A percentile compares a stretch with the other conserved stretches of the same genome.
These are phyloP conservation scores for Colletotrichum neosansevieriae DNA, from an alignment of 2,329 filamentous ascomycete genomes.

Conservation along the genomic window DNA sequence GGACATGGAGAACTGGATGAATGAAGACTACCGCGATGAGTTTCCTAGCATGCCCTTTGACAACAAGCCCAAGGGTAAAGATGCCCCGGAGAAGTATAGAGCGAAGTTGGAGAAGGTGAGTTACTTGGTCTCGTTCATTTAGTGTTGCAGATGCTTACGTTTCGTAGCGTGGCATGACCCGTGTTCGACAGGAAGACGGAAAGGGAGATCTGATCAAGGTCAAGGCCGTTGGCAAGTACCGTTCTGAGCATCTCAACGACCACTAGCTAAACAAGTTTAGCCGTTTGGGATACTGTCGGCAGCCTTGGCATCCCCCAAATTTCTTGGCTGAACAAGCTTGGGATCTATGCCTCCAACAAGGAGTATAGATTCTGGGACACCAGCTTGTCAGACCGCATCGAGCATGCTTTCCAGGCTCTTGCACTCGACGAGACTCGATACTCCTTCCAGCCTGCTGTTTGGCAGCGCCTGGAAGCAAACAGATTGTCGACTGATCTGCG, in stretches of 20 bases:
- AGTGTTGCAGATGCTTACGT: neutral
- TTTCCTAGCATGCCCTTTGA: slow-evolving; percentile 61
- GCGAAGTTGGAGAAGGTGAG: slow-evolving; percentile 57
- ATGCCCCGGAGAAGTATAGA: slow-evolving; percentile 58
- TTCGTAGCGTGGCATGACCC: slow-evolving; percentile 48
- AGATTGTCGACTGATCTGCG: slow-evolving; percentile 57
- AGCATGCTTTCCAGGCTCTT: slow-evolving; percentile 70
- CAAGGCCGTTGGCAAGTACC: slow-evolving; percentile 54
- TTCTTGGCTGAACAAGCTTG: slow-evolving; percentile 58
- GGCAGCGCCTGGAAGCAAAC: slow-evolving; percentile 59
- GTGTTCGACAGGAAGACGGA: slow-evolving; percentile 53
- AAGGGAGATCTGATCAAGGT: slow-evolving; percentile 59
- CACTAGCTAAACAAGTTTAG: slow-evolving; percentile 36
- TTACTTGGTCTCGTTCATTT: neutral
- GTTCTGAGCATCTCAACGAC: slow-evolving; percentile 38
- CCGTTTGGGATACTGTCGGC: slow-evolving; percentile 59
- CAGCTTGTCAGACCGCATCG: slow-evolving; percentile 62
- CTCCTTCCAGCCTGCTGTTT: slow-evolving; percentile 67
- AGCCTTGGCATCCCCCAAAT: slow-evolving; percentile 60
- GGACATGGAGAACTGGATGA: slow-evolving; percentile 67
- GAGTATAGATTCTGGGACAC: slow-evolving; percentile 69
- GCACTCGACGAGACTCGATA: slow-evolving; percentile 68
- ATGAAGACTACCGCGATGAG: slow-evolving; percentile 57
- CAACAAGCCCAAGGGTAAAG: slow-evolving; percentile 60
- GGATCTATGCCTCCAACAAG: slow-evolving; percentile 58